These are phyloP conservation scores for Spongospora subterranea DNA, from an alignment of 208 protist genomes.

Conservation along the genomic window DNA sequence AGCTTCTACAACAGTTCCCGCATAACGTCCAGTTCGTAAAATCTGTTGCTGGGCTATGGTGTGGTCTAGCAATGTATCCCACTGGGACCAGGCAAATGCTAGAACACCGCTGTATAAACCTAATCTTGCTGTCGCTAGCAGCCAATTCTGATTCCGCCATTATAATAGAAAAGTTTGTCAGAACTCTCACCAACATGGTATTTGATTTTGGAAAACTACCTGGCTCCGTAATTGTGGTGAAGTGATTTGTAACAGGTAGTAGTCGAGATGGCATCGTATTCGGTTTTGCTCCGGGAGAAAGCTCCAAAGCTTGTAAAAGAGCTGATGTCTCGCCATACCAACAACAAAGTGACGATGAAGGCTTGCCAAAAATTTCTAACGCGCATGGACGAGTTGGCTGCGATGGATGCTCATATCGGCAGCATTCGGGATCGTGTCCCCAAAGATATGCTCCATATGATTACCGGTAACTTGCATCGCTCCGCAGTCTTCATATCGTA, in stretches of 20 bases:
- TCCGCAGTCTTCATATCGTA: neutral
- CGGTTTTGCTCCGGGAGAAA: conserved; percentile 22
- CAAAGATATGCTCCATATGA: conserved; percentile 40
- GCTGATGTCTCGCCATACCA: neutral
- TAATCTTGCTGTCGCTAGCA: neutral
- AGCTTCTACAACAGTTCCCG: neutral
- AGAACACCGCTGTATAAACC: neutral
- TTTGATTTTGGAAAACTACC: too few relatives aligned
- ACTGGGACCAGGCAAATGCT: conserved; percentile 10
- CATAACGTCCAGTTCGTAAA: conserved; percentile 50
- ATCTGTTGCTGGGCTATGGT: neutral
- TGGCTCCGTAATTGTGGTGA: too few relatives aligned
- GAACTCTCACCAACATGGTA: conserved; percentile 26
- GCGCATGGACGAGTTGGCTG: conserved; percentile 52
- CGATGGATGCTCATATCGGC: conserved; percentile 41
- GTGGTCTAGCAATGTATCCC: neutral
- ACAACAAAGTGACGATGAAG: neutral
- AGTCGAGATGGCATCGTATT: conserved; percentile 33
- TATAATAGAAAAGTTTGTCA: conserved; percentile 34
- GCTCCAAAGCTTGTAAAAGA: neutral
- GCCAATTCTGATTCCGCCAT: neutral
- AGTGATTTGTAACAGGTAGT: neutral
- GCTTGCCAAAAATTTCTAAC: conserved; percentile 11
- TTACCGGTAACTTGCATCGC: neutral
- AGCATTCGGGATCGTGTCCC: conserved; percentile 51